Conservation (phyloP, 495 filamentous ascomycete genomes). For the Lindgomyces ingoldianus region DNA sequence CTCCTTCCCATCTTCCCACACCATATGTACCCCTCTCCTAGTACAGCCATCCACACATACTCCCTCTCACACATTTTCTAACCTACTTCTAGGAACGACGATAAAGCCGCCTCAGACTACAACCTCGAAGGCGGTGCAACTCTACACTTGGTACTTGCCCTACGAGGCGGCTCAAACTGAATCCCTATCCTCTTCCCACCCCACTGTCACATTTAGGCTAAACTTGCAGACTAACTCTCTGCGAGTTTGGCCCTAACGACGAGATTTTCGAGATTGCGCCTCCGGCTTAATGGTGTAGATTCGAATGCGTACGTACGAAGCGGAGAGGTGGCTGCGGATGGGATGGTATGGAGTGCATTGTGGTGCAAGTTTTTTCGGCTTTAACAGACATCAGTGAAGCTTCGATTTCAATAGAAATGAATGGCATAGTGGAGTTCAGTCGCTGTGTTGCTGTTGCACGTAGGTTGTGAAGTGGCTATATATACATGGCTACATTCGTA, state of each 20-base stretch:
- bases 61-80: no score
- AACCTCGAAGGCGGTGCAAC: slow-evolving; percentile 89
- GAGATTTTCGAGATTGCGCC: neutral
- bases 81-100: slow-evolving; percentile 93
- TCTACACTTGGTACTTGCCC: slow-evolving; percentile 90
- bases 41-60: no score
- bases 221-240: neutral
- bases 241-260: neutral
- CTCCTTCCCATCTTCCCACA: no score
- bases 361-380: no score
- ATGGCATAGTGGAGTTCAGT: no score
- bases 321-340: neutral
- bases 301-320: neutral
- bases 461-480: no score
- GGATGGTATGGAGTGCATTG: neutral
- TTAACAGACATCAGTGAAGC: no score
- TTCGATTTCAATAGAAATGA: no score
- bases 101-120: slow-evolving; percentile 83
- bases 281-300: neutral
- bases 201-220: neutral
- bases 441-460: no score
- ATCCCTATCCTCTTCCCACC: neutral
- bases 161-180: slow-evolving; percentile 66
- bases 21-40: no score
- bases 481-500: no score